phyloP scores from a whole-genome alignment of 352 stramenopile genomes.

The Globisporangium splendens region DNA sequence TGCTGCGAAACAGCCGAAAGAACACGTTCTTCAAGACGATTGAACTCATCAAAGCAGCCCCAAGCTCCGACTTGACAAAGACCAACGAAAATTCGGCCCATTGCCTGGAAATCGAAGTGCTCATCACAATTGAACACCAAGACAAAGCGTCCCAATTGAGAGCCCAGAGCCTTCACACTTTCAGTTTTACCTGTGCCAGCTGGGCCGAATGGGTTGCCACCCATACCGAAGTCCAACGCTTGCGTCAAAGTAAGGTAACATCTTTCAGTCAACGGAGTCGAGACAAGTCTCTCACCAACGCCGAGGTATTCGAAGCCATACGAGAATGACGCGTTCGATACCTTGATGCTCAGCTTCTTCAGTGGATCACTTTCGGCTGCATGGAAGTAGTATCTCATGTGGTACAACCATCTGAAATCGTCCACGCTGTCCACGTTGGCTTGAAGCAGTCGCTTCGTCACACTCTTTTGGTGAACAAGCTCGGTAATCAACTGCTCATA shows the following conservation, averaged over 20 bases:
- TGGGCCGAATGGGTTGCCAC: slow-evolving; percentile 98
- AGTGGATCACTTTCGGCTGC: slow-evolving; percentile 73
- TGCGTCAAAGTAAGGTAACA: slow-evolving; percentile 99
- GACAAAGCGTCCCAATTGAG: slow-evolving; percentile 98
- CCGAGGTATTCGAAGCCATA: slow-evolving; percentile 99
- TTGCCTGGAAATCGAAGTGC: slow-evolving; percentile 99
- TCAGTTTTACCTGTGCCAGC: slow-evolving; percentile 99
- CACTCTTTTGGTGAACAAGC: slow-evolving; percentile 99
- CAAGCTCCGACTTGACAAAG: slow-evolving; percentile 99
- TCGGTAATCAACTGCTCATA: slow-evolving; percentile 99
- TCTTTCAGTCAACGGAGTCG: slow-evolving; percentile 99
- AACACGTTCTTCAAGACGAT: slow-evolving; percentile 99
- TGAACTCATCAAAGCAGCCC: slow-evolving; percentile 99
- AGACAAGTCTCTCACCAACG: slow-evolving; percentile 98
- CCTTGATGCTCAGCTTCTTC: slow-evolving; percentile 95
- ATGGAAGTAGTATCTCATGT: slow-evolving; percentile 98
- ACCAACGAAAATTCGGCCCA: slow-evolving; percentile 99
- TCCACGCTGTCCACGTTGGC: slow-evolving; percentile 73
- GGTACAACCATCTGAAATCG: slow-evolving; percentile 99
- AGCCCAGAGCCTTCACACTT: slow-evolving; percentile 98
- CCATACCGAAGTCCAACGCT: slow-evolving; percentile 98
- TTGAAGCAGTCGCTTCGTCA: slow-evolving; percentile 91
- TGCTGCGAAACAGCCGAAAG: slow-evolving; percentile 99
- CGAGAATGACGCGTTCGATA: slow-evolving; percentile 97
- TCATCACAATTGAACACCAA: slow-evolving; percentile 99